Percentiles rank a stretch among this genome's conserved stretches.
These are phyloP conservation scores for Rhododendron ferrugineum DNA, from an alignment of 148 eudicot species.

Conservation along the genomic window DNA sequence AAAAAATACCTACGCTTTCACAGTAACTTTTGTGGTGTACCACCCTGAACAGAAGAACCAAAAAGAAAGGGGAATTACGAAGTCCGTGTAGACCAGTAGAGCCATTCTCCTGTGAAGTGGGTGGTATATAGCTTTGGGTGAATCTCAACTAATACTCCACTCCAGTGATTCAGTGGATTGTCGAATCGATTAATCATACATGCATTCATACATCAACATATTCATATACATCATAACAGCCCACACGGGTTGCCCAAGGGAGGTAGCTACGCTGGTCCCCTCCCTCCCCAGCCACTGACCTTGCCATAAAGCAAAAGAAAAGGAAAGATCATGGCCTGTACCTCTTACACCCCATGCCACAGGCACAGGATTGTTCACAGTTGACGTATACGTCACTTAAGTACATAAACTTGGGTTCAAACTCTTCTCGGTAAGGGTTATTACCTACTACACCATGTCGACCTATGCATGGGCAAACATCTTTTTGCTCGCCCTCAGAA, in stretches of 20 bases:
- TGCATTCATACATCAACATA: background rate
- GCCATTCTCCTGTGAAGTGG: background rate
- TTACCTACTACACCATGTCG: background rate
- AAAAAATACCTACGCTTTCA: background rate
- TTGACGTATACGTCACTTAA: background rate
- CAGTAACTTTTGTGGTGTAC: no score
- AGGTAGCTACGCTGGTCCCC: background rate
- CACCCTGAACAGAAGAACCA: no score
- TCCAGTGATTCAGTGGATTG: background rate
- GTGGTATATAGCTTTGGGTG: background rate
- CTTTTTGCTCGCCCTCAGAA: background rate
- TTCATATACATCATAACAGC: background rate
- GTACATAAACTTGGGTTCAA: background rate
- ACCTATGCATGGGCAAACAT: background rate
- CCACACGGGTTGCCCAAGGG: background rate
- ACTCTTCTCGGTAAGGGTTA: background rate
- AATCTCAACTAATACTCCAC: background rate
- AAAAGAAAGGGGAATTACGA: no score
- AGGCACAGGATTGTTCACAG: background rate
- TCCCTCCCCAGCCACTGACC: background rate
- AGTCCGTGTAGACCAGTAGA: background rate
- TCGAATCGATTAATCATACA: background rate
- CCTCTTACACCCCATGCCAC: background rate
- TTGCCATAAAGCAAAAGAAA: background rate
- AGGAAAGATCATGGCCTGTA: background rate